Conservation (phyloP, 768 basidiomycete species). For the Trametes meyenii region DNA sequence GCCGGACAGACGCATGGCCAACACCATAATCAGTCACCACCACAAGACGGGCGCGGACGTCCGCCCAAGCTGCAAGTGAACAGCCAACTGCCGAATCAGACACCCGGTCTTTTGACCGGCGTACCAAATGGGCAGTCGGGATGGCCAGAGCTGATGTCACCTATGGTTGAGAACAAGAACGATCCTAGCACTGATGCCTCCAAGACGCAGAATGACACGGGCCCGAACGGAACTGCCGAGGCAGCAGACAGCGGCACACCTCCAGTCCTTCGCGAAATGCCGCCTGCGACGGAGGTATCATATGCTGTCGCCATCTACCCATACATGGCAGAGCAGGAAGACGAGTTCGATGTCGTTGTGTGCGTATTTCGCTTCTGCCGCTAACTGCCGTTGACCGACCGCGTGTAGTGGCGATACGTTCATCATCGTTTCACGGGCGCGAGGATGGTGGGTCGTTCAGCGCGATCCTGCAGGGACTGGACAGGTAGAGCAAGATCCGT, state of each 20-base stretch:
- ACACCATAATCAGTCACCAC: constrained; percentile 37
- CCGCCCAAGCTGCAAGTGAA: constrained; percentile 74
- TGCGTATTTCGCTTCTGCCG: constrained; percentile 37
- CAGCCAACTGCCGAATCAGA: constrained; percentile 42
- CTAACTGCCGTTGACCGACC: constrained; percentile 1
- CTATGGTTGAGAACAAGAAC: constrained; percentile 49
- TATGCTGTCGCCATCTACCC: constrained; percentile 99
- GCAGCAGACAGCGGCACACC: constrained; percentile 35
- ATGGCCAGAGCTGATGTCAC: constrained; percentile 78
- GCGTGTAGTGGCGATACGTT: constrained; percentile 82
- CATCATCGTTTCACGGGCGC: constrained; percentile 89
- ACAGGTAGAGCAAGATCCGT: constrained; percentile 70
- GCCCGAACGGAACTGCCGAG: constrained; percentile 23
- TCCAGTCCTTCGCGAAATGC: constrained; percentile 34
- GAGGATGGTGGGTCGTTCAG: constrained; percentile 99
- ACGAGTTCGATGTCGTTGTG: constrained; percentile 98
- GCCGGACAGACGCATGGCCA: constrained; percentile 41
- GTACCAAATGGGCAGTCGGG: constrained; percentile 64
- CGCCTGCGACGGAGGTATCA: constrained; percentile 58
- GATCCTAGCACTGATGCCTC: constrained; percentile 37
- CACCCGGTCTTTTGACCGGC: constrained; percentile 57
- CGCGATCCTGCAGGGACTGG: constrained; percentile 88
- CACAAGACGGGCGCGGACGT: constrained; percentile 41
- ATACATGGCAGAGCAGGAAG: constrained; percentile 97
- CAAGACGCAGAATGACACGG: constrained; percentile 38